Evolutionary conservation across 805 yeast genomes (phyloP), one percentile per base, ranked within the genome.

Genomic region (Saccharomycopsis lassenensis): DNA sequence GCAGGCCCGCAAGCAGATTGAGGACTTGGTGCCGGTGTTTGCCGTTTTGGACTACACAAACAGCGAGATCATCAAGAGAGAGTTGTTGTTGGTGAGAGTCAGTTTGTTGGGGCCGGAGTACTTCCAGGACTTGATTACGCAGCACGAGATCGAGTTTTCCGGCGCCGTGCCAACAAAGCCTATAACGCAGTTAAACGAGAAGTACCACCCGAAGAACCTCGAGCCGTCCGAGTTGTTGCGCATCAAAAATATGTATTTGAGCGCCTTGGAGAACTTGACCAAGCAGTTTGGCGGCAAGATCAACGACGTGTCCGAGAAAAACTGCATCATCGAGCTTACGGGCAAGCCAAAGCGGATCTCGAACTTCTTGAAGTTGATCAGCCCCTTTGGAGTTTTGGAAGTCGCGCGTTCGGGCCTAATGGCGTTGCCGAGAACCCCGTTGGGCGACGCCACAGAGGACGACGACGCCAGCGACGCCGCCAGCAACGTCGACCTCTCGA

Each of bases 321-420:
- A 85, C 61, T 89, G 94, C 59, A 76, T 91, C 52, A 87, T 91
- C 32, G 98, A 91, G 67, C 71, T 91, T 48, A 69, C 83, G 46
- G 98, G 97, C 36, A 87, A 89, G 57, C 98, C 97, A 24, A 74
- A 82, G 36, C 74, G 96, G 59, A 70, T 91, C 46, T 67, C 89
- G 29, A 76, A 93, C 27, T 87, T 87, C 58, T 73, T 91, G 55
- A 82, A 81, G 45, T 73, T 91, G 55, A 67, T 87, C 54, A 91
- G 85, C 57, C 98, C 98, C 30, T 91, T 91, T 55, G 98, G 98
- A 54, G 77, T 91, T 40, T 70, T 91, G 52, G 98, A 91, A 62
- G 81, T 89, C 51, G 95, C 96, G 29, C 74, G 98, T 63, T 80
- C 94, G 18, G 98, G 98, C 63, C 84, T 89, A 91, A 86, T 91